Percentiles rank a stretch among this genome's conserved stretches.
phyloP scores from a whole-genome alignment of 2,329 filamentous ascomycete genomes.

The Talaromyces verruculosus region DNA sequence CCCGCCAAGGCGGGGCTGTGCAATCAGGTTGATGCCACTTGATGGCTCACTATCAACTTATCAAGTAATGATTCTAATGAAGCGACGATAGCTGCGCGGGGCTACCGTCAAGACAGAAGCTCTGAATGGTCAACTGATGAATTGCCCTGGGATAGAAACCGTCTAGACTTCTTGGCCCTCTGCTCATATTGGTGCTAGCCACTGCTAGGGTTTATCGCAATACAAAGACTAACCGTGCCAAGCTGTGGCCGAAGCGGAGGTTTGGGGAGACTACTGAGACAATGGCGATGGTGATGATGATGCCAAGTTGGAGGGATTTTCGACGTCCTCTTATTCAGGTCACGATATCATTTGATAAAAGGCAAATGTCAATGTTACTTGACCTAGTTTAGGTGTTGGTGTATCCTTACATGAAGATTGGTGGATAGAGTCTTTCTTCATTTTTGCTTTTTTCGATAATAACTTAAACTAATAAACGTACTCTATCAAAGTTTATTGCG shows the following conservation, averaged over 20 bases:
- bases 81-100: slow-evolving; percentile 2
- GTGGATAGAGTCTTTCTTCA: background rate
- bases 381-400: background rate
- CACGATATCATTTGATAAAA: background rate
- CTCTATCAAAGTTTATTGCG: background rate
- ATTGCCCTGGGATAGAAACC: background rate
- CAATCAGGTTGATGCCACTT: background rate
- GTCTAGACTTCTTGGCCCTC: slow-evolving; percentile 8
- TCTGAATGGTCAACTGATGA: background rate
- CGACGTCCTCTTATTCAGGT: background rate
- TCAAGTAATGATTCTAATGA: background rate
- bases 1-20: slow-evolving; percentile 4
- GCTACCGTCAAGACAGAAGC: background rate
- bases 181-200: background rate
- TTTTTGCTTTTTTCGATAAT: background rate
- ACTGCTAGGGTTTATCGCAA: background rate
- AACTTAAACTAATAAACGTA: background rate
- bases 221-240: background rate
- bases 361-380: background rate
- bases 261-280: background rate
- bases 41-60: background rate
- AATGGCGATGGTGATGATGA: background rate
- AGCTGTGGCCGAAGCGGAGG: slow-evolving; percentile 1
- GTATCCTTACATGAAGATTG: background rate
- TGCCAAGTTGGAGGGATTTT: background rate